Evolutionary conservation across 1,284 basidiomycete species (phyloP).

Genomic region (Serendipita sp.): DNA sequence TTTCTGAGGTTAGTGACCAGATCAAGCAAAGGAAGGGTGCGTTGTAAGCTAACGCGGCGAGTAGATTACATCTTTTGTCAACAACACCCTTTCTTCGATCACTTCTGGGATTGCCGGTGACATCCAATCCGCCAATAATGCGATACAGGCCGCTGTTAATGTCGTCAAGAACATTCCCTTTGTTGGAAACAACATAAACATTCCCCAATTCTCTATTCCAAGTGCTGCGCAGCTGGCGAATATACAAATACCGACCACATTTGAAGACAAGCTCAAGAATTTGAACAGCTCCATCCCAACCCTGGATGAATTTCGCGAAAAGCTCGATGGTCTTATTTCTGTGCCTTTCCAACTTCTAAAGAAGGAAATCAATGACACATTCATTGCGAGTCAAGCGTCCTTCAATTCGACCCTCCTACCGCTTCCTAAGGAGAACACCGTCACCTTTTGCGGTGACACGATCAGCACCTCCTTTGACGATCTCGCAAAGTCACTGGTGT

Average conservation of each 20-base stretch:
- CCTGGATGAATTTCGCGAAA: constrained; percentile 57
- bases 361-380: constrained; percentile 75
- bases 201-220: constrained; percentile 60
- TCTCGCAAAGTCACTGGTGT: constrained; percentile 59
- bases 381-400: constrained; percentile 38
- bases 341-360: constrained; percentile 77
- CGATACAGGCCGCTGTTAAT: constrained; percentile 49
- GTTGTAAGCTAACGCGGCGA: not conserved
- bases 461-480: constrained; percentile 77
- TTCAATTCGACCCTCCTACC: constrained; percentile 62
- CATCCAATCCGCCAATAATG: constrained; percentile 51
- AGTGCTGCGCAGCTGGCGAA: constrained; percentile 60
- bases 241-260: constrained; percentile 67
- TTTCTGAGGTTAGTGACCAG: constrained; percentile 44
- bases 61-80: constrained; percentile 58
- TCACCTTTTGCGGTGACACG: constrained; percentile 59
- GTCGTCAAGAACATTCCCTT: constrained; percentile 48
- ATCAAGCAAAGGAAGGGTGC: not conserved
- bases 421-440: constrained; percentile 47
- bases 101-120: constrained; percentile 35
- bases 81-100: constrained; percentile 42
- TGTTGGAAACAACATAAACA: constrained; percentile 45
- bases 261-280: constrained; percentile 54
- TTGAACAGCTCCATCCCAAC: constrained; percentile 77
- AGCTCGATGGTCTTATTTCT: constrained; percentile 59